Percentiles rank a stretch among this genome's conserved stretches.
phyloP scores from a whole-genome alignment of 2,329 filamentous ascomycete genomes.

The Byssochlamys sp. region DNA sequence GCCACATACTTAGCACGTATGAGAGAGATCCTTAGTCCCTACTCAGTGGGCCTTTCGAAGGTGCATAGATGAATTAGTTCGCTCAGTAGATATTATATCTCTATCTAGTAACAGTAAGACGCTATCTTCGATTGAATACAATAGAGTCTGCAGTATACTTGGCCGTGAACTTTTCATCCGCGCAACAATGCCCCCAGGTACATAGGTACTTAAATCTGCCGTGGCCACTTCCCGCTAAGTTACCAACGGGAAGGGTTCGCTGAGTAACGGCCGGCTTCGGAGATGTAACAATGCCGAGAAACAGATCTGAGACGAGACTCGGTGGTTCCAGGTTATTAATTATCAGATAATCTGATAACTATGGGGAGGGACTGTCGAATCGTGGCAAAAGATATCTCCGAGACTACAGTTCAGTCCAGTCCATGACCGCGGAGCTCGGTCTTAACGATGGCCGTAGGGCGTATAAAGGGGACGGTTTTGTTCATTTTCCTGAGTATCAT shows the following conservation, averaged over 20 bases:
- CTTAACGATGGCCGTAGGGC: not conserved
- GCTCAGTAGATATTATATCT: too few relatives aligned
- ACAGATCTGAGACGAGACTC: not conserved
- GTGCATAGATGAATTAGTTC: not conserved
- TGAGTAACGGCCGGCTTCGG: not conserved
- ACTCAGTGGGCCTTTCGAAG: not conserved
- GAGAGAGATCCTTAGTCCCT: not conserved
- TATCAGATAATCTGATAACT: not conserved
- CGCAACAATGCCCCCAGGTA: not conserved
- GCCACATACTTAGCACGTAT: not conserved
- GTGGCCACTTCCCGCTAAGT: not conserved
- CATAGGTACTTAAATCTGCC: not conserved
- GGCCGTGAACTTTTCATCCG: too few relatives aligned
- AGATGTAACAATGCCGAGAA: not conserved
- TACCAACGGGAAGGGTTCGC: not conserved
- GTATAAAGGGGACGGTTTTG: not conserved
- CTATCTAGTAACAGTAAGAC: too few relatives aligned
- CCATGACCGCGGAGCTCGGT: not conserved
- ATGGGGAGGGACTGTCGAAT: not conserved
- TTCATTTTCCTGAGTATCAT: not conserved
- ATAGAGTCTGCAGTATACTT: too few relatives aligned
- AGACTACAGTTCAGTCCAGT: not conserved
- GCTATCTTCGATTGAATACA: too few relatives aligned
- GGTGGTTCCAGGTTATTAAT: not conserved
- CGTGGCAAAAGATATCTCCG: not conserved